These are phyloP conservation scores for Komagataella kurtzmanii DNA, from an alignment of 805 yeast genomes.

Conservation along the genomic window DNA sequence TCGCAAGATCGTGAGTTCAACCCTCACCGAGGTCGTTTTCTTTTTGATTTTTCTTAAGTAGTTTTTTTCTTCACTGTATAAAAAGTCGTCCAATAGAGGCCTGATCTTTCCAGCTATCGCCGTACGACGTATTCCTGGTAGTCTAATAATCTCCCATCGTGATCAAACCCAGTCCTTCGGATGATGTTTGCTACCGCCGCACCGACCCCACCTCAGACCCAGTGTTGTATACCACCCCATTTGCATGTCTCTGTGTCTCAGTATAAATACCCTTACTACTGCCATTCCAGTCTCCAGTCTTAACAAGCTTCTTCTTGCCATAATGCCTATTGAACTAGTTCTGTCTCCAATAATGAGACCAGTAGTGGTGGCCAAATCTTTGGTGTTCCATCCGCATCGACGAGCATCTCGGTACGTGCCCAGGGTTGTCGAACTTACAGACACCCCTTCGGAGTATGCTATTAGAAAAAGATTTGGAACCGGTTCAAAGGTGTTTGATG, in stretches of 20 bases:
- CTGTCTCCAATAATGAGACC: constrained; percentile 51
- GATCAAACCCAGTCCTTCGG: too few relatives aligned
- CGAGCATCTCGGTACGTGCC: constrained; percentile 45
- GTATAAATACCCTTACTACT: not conserved
- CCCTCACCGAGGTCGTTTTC: constrained; percentile 43
- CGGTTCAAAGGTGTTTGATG: constrained; percentile 44
- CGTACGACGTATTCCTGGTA: too few relatives aligned
- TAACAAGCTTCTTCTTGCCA: not conserved
- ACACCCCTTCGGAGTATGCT: constrained; percentile 25
- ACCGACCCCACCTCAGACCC: not conserved
- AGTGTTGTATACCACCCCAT: not conserved
- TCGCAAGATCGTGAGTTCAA: constrained; percentile 53
- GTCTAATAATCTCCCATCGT: not conserved
- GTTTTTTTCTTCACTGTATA: too few relatives aligned
- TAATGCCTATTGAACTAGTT: constrained; percentile 47
- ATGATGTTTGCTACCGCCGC: not conserved
- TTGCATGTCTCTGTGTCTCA: not conserved
- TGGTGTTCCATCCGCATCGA: constrained; percentile 41
- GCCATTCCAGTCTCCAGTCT: not conserved
- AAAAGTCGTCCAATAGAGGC: not conserved
- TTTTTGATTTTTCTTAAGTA: not conserved
- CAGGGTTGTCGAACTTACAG: constrained; percentile 28
- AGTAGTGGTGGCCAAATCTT: constrained; percentile 38
- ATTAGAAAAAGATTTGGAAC: constrained; percentile 46
- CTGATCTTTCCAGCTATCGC: not conserved